Evolutionary conservation across 2,329 filamentous ascomycete genomes (phyloP), one percentile per base, ranked within the genome.

Genomic region (Thielaviopsis ethacetica): DNA sequence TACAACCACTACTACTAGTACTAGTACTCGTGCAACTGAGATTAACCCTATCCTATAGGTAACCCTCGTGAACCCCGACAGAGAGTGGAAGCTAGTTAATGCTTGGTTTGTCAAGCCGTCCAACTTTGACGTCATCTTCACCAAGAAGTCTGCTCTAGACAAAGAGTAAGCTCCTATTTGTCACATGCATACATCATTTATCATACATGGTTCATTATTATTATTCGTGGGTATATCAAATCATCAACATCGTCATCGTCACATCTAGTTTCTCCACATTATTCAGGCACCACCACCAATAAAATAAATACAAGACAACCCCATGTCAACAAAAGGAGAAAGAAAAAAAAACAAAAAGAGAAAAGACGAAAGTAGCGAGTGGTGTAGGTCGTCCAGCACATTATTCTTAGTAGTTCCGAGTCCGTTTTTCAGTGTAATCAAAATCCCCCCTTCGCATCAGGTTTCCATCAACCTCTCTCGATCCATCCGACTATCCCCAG

Each of bases 21-120:
- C 4, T 41, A 41, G 15, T 12, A 17, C 34, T 12, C 9, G 15
- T 41, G 15, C 10, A 41, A 41, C 15, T 9, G 6, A 41, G 12
- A 4, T 17, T 58, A 58, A 58, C 47, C 26, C 47, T 41, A n/a
- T 1, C 10, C 12, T n/a, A 5, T 9, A 58, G 49, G 52, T 58
- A 58, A 44, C 56, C 49, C 56, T 58, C 5, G 56, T 27, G 57
- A 73, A 81, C 65, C 77, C 78, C 0, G 69, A 65, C 17, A 73
- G 75, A 60, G 79, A 83, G 63, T 83, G 80, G 79, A 74, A 74
- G 64, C 68, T 81, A 21, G 73, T 78, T 54, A 83, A 83, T 63
- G 77, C 80, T 2, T 83, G 80, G 80, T 83, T 83, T 61, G 77
- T 83, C 56, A 80, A 81, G 68, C 80, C 82, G 65, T 71, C 73